Base-by-base conservation (phyloP, 2,329 filamentous ascomycete genomes). In the Colletotrichum endophyticum region DNA sequence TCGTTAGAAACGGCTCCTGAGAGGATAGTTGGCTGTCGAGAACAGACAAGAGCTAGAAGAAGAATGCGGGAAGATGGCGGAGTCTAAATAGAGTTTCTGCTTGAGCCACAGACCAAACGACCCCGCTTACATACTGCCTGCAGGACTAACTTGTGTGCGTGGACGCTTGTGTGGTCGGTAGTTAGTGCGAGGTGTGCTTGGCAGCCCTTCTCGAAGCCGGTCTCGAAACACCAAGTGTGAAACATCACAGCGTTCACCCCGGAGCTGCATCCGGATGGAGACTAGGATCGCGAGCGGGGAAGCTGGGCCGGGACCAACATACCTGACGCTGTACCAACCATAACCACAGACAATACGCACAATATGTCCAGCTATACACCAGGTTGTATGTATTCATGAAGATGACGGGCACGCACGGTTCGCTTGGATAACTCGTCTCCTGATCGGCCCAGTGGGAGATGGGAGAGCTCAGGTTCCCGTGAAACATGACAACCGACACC, bases 21-120 rank as follows among this genome's bases (percentile, higher is more conserved):
- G 61, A 71, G 72, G 49, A 28, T 69, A 62, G 27, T 28, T 32
- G 32, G 8, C 11, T 39, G 62, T 8, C 69, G 73, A 67, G 69
- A 68, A 75, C 68, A 61, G 61, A 61, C 59, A 19, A 39, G 34
- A 62, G 34, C 30, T 25, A 32, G 30, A 28, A 56, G 13, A 49
- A 25, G 44, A 44, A 27, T 30, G 56, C 56, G 53, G 53, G 25
- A 57, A 39, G 32, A 59, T 30, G 68, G 30, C 63, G 44, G 63
- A 68, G 70, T 76, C 70, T 69, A 73, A 69, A 73, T 28, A 76
- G 73, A 73, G 70, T 75, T 75, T 75, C 30, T 67, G 39, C 70
- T 59, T 32, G 16, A 27, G 67, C 56, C 27, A 64, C 73, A 36
- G 57, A 61, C 27, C 8, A 28, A 30, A 27, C 11, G 27, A 16